Base-by-base conservation (phyloP, 1,284 basidiomycete genomes). In the Marasmius oreades region DNA sequence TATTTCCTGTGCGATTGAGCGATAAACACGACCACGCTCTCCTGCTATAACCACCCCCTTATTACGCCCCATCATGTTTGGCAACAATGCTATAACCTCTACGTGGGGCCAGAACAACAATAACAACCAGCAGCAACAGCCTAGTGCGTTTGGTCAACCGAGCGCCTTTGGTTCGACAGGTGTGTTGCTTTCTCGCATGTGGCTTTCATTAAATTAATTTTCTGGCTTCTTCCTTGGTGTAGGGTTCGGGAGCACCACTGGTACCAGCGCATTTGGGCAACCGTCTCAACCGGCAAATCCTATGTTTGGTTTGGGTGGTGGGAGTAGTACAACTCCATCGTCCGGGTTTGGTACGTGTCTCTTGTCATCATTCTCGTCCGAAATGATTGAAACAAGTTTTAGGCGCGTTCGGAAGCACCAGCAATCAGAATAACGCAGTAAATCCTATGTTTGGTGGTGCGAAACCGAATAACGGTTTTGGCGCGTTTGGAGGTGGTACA, bases 381-480 rank as follows among this genome's bases (percentile, higher is more conserved):
- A 42, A 33, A 51, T 63, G 54, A 63, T 63, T 58, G 52, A 28
- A 16, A 48, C 47, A 61, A 6, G 22, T n/a, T 55, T 26, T 56
- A 84, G 88, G 86, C 59, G 77, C 80, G 46, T 92, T 92, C 71
- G 82, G 77, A 31, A 68, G 69, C 43, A 81, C 74, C 56, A 67
- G 72, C 31, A 64, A 74, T 34, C 39, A 42, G 39, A 63, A 70
- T 37, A 70, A 72, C 22, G 67, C 70, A 7, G 64, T 72, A 1
- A 74, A 76, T 52, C 76, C 81, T 57, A 74, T 85, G 46, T 86
- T 88, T 59, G 82, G 81, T 54, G 79, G 77, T 53, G 74, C 77
- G 44, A 91, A 91, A 64, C 84, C 88, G 54, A 67, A 85, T 5
- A 74, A 80, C 7, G 88, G 85, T 11, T 90, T 90, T 69, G 84